Base-by-base conservation (phyloP, 106 monocot species). In the Dendrobium officinale region DNA sequence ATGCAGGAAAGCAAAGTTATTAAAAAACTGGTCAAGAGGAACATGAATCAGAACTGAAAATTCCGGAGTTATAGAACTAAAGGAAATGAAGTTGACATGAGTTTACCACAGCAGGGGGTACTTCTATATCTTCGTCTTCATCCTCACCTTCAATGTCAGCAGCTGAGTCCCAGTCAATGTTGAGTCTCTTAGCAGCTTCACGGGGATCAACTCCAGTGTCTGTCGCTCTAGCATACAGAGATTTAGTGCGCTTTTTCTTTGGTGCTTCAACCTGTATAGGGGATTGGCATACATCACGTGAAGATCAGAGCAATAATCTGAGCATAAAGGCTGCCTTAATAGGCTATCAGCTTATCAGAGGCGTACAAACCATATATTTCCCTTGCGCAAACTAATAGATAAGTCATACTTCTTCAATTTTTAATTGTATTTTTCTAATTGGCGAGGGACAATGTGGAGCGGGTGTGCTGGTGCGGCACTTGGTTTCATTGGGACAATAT, bases 91-190 rank as follows among this genome's bases (percentile, higher is more conserved):
- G 8, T 37, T 37, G 54, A 31, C 7, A 42, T 40, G 20, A 70
- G 77, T 75, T 80, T 93, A 96, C 96, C 90, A 97, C 86, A 70
- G 84, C 89, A 15, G 92, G 75, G 9, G 96, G 96, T 22, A 94
- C 92, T 75, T 90, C 92, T 10, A 80, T 74, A 4, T 94, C 93
- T 55, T 88, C 92, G 43, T 40, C 73, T 26, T 97, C 87, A 6
- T 88, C 93, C 40, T 89, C 94, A 8, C 59, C 29, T 73, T 92
- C 88, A 8, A 97, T 85, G 75, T 92, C 90, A 47, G 89, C 96
- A 75, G 92, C 94, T 18, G 87, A 79, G 85, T 97, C 96, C 96
- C 96, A 97, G 82, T 97, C 96, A 55, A 97, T 81, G 44, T 94
- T 92, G 72, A 97, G 88, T 80, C 92, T 89, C 84, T 86, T 94